Base-by-base conservation (phyloP, 2,329 filamentous ascomycete genomes). In the Diplodia scrobiculata region DNA sequence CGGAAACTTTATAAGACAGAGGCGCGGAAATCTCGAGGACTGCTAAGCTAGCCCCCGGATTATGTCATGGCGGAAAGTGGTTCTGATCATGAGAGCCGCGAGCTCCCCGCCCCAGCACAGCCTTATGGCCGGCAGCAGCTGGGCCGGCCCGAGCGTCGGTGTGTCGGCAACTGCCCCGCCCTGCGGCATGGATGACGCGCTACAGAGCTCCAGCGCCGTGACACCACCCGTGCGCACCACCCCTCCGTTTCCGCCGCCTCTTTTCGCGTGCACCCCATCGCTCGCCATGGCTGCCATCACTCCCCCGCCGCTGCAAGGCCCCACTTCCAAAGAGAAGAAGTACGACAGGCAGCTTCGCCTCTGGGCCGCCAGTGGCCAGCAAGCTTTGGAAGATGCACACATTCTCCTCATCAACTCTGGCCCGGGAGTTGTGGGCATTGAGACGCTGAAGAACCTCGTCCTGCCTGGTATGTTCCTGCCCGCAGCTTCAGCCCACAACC, bases 391-490 rank as follows among this genome's bases (percentile, higher is more conserved):
- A 78, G 87, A 92, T 66, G 91, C 95, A 25, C 91, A 96, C 71
- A 89, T 99, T n/a, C 85, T 98, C 13, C 84, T 99, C 5, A 82
- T 99, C 68, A 97, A 97, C 78, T 91, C 90, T 0, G 90, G 92
- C 1, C 80, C 89, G n/a, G 94, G 94, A 10, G 91, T 92, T 1
- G 91, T 92, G 38, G 95, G 93, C 14, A 85, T 96, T 13, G 95
- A 99, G 78, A 89, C 93, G 0, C 84, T 99, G 68, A 99, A 99
- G 83, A 99, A 99, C 75, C 86, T 99, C n/a, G 91, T 99, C 2
- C 82, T 99, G 9, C 95, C 95, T 66, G 91, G 88, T 87, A 77
- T 65, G 52, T 25, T 17, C 77, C 71, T 19, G 10, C 63, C 25
- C 10, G 3, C 5, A 63, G 14, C 38, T 54, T 19, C 11, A 34